phyloP scores from a whole-genome alignment of 805 yeast genomes.

The Wilhelminamyces savonicus region DNA sequence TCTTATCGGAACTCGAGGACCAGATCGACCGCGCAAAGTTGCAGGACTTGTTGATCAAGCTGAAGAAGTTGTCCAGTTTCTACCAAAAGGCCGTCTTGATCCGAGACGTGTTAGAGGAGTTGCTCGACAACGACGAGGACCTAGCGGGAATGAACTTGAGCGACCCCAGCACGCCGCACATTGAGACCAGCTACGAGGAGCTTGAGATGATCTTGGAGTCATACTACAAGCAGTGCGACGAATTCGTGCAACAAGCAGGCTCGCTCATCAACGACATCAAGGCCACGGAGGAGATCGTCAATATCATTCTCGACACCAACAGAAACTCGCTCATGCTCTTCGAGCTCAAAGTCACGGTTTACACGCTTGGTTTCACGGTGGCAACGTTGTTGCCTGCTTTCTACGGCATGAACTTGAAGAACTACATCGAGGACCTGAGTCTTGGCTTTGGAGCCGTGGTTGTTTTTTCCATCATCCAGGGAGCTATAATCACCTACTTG shows the following conservation, averaged over 20 bases:
- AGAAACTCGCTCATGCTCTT: constrained; percentile 85
- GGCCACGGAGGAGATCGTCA: constrained; percentile 89
- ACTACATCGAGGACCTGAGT: constrained; percentile 65
- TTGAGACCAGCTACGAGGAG: constrained; percentile 48
- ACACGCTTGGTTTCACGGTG: constrained; percentile 78
- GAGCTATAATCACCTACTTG: constrained; percentile 45
- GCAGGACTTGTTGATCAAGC: constrained; percentile 64
- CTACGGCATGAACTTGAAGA: constrained; percentile 82
- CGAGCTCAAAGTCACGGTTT: constrained; percentile 76
- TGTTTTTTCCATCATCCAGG: constrained; percentile 45
- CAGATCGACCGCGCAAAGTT: constrained; percentile 72
- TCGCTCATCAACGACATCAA: constrained; percentile 75
- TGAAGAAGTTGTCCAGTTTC: constrained; percentile 65
- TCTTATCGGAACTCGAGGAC: constrained; percentile 67
- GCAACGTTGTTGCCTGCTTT: constrained; percentile 84
- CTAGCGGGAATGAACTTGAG: constrained; percentile 72
- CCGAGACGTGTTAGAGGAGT: constrained; percentile 74
- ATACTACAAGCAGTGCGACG: constrained; percentile 88
- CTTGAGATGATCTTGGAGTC: constrained; percentile 84
- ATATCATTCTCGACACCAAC: constrained; percentile 85
- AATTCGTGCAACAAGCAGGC: constrained; percentile 86
- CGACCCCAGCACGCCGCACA: constrained; percentile 21
- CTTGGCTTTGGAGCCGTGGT: constrained; percentile 60
- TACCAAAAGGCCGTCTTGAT: constrained; percentile 72
- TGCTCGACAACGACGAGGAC: constrained; percentile 83